phyloP scores from a whole-genome alignment of 177 flowering plant genomes.

The Vitis hybrid region DNA sequence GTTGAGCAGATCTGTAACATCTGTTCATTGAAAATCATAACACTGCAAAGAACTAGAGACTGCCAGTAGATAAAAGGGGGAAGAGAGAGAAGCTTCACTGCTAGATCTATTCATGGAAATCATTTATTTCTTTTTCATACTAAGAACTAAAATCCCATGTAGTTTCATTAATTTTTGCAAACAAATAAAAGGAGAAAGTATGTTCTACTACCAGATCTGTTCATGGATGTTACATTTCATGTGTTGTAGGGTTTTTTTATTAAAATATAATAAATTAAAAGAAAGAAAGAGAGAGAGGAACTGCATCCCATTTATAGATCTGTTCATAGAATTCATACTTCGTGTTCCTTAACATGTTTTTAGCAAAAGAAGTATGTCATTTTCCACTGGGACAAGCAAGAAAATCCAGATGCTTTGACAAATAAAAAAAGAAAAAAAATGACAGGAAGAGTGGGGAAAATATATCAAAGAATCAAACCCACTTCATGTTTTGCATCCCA shows the following conservation, averaged over 20 bases:
- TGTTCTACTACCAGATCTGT: constrained; percentile 43
- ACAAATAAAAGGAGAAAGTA: constrained; percentile 23
- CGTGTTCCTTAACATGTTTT: constrained; percentile 37
- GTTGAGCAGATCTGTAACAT: neutral
- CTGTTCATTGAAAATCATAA: neutral
- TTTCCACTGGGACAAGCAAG: neutral
- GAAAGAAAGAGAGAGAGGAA: neutral
- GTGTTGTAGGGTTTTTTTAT: constrained; percentile 2
- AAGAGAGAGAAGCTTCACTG: neutral
- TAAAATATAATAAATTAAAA: constrained; percentile 3
- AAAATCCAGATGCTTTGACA: neutral
- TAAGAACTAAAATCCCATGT: neutral
- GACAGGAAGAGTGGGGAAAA: neutral
- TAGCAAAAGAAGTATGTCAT: constrained; percentile 22
- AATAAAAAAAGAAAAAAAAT: neutral
- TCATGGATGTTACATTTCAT: constrained; percentile 31
- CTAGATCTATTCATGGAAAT: neutral
- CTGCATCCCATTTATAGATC: constrained; percentile 38
- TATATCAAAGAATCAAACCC: neutral
- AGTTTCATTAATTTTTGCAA: constrained; percentile 16
- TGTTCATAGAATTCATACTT: constrained; percentile 28
- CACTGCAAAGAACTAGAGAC: too few species aligned
- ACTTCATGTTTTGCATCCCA: constrained; percentile 99
- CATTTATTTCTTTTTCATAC: neutral
- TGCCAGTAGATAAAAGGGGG: neutral